Conservation (phyloP, 2,329 filamentous ascomycete species). For the Fusarium globosum region DNA sequence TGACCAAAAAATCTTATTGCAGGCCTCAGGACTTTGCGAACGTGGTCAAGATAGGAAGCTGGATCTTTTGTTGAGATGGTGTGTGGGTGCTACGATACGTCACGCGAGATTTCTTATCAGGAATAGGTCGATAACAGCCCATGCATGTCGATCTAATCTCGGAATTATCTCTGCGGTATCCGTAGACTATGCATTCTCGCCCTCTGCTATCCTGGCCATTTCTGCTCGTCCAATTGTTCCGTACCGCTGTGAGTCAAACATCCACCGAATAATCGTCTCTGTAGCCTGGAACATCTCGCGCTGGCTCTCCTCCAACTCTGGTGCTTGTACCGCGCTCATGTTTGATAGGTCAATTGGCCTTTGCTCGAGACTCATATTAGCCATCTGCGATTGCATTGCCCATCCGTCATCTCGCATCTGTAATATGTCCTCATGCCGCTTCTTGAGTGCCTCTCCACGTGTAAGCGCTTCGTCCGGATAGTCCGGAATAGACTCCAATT, state of each 20-base stretch:
- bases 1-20: no score
- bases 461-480: neutral
- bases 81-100: neutral
- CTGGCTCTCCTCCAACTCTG: neutral
- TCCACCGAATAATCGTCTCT: neutral
- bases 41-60: neutral
- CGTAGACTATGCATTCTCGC: neutral
- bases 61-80: neutral
- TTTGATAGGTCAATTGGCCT: neutral
- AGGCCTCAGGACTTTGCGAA: no score
- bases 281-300: neutral
- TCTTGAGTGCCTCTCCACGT: neutral
- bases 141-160: neutral
- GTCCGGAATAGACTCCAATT: neutral
- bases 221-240: neutral
- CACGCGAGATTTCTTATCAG: neutral
- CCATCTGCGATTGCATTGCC: neutral
- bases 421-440: neutral
- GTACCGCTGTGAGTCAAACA: neutral
- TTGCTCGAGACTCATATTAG: neutral
- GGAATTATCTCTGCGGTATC: no score
- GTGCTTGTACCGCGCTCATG: neutral
- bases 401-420: neutral
- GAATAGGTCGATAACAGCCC: neutral
- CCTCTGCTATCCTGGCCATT: neutral